Conservation (phyloP, 2,329 filamentous ascomycete genomes). For the Didymella glomerata region DNA sequence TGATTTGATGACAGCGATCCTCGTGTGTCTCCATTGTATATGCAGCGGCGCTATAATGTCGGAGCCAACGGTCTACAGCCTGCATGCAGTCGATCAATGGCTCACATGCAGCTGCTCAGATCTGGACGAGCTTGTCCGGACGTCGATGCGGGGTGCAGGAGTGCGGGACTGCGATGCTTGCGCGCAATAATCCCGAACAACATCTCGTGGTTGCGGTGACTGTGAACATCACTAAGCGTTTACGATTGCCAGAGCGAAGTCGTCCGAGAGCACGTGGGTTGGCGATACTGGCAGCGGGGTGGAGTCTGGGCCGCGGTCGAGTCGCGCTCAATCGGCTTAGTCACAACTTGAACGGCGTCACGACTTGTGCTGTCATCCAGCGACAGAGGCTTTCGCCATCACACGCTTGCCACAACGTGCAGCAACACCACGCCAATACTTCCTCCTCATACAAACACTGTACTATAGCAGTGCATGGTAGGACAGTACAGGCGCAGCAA, state of each 20-base stretch:
- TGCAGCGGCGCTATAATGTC: background rate
- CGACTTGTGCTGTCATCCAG: slow-evolving; percentile 12
- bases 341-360: slow-evolving; percentile 18
- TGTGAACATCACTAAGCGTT: too few species aligned
- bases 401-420: slow-evolving; percentile 20
- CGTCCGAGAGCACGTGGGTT: background rate
- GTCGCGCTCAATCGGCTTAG: slow-evolving; percentile 14
- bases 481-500: slow-evolving; percentile 8
- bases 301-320: slow-evolving; percentile 5
- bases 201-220: too few species aligned
- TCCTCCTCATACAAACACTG: background rate
- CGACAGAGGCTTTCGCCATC: slow-evolving; percentile 22
- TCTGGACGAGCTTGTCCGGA: background rate
- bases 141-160: background rate
- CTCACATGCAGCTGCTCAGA: background rate
- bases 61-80: background rate
- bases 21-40: too few species aligned
- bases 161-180: background rate
- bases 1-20: too few species aligned
- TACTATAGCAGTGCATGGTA: slow-evolving; percentile 3
- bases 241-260: background rate
- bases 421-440: background rate
- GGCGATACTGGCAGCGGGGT: background rate
- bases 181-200: background rate
- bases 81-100: slow-evolving; percentile 3